Base-by-base conservation (phyloP, 1,284 basidiomycete genomes). In the Malassezia pachydermatis region DNA sequence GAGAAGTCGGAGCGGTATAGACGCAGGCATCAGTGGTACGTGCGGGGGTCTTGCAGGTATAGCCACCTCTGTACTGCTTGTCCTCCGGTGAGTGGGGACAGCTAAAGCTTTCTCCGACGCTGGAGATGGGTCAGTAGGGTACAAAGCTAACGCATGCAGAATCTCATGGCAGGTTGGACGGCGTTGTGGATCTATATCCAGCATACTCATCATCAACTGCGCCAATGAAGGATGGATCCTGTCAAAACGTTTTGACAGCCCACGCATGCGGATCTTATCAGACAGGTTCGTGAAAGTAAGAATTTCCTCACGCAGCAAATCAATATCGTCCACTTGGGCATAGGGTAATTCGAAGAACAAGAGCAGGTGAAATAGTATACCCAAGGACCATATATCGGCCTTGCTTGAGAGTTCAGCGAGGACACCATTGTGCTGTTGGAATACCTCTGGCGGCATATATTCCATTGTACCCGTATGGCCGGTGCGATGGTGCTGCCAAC, bases 401-500 rank as follows among this genome's bases (percentile, higher is more conserved):
- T 89, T 89, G 0, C 86, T 87, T 60, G 87, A 84, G 1, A 88
- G 78, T 45, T 86, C 82, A 7, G 75, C 75, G 17, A 86, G 78
- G 19, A 77, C 69, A 0, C 86, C 85, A 0, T 51, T 42, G 48
- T 75, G 73, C 7, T 58, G 61, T 1, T 68, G 50, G 0, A 94
- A 76, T 0, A 86, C 85, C 67, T 94, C 89, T 0, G 89, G 89
- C 0, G 88, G 82, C 53, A 55, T 62, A 57, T 55, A 72, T 57
- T 83, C 88, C 72, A 76, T 86, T 76, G 88, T 94, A 55, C 89
- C 88, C 16, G 88, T 94, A 67, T 92, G 88, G 6, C 89, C 89
- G 2, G 86, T 85, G 19, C 57, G 57, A 22, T 48, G 51, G 3
- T 61, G 55, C 8, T 45, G 34, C 56, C 60, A 68, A 44, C 53